Evolutionary conservation across 2,329 filamentous ascomycete species (phyloP).

Genomic region (Epichloe hybrida): DNA sequence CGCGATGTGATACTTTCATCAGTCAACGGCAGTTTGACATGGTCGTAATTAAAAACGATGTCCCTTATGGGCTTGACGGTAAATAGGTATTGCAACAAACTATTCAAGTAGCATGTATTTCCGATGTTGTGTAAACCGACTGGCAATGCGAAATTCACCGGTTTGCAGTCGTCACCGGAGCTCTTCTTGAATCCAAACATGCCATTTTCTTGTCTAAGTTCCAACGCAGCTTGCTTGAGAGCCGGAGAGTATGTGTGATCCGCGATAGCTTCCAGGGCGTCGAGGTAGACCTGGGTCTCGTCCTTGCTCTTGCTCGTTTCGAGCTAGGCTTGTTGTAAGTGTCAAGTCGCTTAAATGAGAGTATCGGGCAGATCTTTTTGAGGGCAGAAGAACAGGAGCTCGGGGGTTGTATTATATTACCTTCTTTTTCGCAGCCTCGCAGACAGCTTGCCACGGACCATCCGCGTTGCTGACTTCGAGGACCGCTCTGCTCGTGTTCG

Average conservation of each 20-base stretch:
- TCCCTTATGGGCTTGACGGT: conserved; percentile 71
- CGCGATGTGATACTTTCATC: conserved; percentile 51
- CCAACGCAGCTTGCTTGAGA: conserved; percentile 14
- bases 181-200: conserved; percentile 6
- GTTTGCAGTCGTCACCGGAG: conserved; percentile 1
- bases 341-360: neutral
- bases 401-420: conserved; percentile 10
- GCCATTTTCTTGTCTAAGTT: conserved; percentile 10
- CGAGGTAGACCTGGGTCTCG: conserved; percentile 18
- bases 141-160: conserved; percentile 44
- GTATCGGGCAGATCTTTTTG: neutral
- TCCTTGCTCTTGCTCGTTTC: conserved; percentile 14
- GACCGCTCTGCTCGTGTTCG: conserved; percentile 19
- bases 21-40: conserved; percentile 53
- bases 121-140: conserved; percentile 87
- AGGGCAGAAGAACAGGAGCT: neutral
- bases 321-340: conserved; percentile 11
- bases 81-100: conserved; percentile 88
- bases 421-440: conserved; percentile 16
- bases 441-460: conserved; percentile 13
- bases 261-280: conserved; percentile 23
- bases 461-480: conserved; percentile 15
- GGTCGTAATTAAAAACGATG: conserved; percentile 63
- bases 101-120: conserved; percentile 97
- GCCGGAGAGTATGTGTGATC: conserved; percentile 13